A percentile compares a stretch with the other conserved stretches of the same genome.
These are phyloP conservation scores for Trifolium pratense DNA, from an alignment of 306 rosid species.

Conservation along the genomic window DNA sequence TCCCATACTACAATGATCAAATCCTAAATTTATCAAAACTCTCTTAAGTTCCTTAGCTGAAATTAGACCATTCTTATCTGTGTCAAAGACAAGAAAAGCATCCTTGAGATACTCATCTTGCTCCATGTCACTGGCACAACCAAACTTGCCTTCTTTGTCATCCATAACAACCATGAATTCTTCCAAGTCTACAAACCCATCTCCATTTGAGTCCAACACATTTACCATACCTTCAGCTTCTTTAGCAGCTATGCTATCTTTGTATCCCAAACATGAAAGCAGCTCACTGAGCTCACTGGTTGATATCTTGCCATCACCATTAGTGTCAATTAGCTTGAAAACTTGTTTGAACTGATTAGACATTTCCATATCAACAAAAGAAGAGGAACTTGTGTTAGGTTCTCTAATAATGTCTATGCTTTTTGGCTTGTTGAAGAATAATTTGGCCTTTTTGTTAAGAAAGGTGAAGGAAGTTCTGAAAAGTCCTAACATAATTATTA, in stretches of 20 bases:
- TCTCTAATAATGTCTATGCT: background rate
- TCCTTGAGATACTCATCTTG: conserved; percentile 54
- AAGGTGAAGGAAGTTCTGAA: conserved; percentile 41
- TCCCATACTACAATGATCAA: conserved; percentile 53
- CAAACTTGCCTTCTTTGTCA: conserved; percentile 6
- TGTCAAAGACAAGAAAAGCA: conserved; percentile 67
- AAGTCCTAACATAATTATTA: background rate
- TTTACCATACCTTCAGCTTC: conserved; percentile 71
- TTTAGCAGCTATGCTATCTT: conserved; percentile 43
- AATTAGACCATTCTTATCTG: conserved; percentile 64
- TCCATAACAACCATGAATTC: conserved; percentile 70
- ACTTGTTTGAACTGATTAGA: conserved; percentile 64
- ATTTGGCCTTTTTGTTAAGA: conserved; percentile 43
- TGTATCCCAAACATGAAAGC: conserved; percentile 57
- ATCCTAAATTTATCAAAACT: conserved; percentile 62
- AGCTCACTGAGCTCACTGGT: conserved; percentile 58
- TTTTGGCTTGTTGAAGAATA: conserved; percentile 35
- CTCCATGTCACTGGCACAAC: background rate
- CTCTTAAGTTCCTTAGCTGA: conserved; percentile 59
- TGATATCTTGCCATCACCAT: conserved; percentile 74
- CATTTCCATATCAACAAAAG: conserved; percentile 54
- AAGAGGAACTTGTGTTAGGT: conserved; percentile 35
- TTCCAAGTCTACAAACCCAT: conserved; percentile 71
- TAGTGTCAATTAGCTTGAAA: conserved; percentile 64
- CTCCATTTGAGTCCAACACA: conserved; percentile 66